These are phyloP conservation scores for Durio zibethinus DNA, from an alignment of 345 rosid genomes.

Conservation along the genomic window DNA sequence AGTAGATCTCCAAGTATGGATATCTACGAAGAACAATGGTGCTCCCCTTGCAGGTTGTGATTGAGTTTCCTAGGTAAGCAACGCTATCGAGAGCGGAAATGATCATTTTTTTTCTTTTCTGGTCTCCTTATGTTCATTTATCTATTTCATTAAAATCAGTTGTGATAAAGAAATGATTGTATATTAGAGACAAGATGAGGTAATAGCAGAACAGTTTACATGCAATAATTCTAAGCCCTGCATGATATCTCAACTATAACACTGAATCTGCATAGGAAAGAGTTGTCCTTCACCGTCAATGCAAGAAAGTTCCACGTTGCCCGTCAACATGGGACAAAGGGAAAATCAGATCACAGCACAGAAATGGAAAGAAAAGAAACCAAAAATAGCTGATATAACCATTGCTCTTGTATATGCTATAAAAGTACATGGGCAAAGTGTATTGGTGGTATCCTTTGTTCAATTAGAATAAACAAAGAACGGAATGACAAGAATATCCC, in stretches of 20 bases:
- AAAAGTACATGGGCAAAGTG: background rate
- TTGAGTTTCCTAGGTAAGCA: constrained; percentile 81
- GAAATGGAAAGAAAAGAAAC: background rate
- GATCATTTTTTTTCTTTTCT: background rate
- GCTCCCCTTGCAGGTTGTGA: constrained; percentile 75
- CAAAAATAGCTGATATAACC: background rate
- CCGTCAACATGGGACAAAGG: too few relatives aligned
- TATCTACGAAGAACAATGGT: constrained; percentile 83
- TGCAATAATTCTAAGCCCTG: too few relatives aligned
- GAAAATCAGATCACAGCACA: background rate
- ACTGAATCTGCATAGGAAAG: too few relatives aligned
- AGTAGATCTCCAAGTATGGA: constrained; percentile 56
- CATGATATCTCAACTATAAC: too few relatives aligned
- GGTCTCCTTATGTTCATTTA: background rate
- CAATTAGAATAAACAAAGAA: background rate
- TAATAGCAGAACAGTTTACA: too few relatives aligned
- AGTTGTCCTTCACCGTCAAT: too few relatives aligned
- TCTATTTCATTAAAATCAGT: background rate
- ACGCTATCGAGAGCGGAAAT: background rate
- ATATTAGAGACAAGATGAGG: background rate
- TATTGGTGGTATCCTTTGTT: background rate
- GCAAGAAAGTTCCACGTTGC: too few relatives aligned
- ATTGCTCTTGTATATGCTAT: background rate
- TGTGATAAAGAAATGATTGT: background rate
- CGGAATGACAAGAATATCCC: background rate